Percentiles rank a stretch among this genome's conserved stretches.
These are phyloP conservation scores for Ogataea kodamae DNA, from an alignment of 805 yeast species.

Conservation along the genomic window DNA sequence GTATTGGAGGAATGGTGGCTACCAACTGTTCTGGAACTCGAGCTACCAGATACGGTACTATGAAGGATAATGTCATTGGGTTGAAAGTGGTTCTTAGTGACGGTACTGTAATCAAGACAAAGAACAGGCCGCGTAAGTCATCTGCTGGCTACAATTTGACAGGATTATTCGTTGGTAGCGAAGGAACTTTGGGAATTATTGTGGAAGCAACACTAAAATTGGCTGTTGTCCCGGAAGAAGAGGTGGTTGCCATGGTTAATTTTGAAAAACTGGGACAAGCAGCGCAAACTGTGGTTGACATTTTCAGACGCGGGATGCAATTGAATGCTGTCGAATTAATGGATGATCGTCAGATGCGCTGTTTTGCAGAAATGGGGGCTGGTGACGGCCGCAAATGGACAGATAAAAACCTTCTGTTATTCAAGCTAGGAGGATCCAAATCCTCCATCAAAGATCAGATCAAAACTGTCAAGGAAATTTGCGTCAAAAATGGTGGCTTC, in stretches of 20 bases:
- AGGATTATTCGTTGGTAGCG: slow-evolving; percentile 67
- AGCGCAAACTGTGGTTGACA: slow-evolving; percentile 59
- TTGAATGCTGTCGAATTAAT: slow-evolving; percentile 70
- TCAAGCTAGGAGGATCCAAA: slow-evolving; percentile 58
- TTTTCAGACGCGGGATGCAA: slow-evolving; percentile 58
- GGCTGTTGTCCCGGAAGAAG: slow-evolving; percentile 59
- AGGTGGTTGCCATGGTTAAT: slow-evolving; percentile 64
- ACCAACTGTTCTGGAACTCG: slow-evolving; percentile 80
- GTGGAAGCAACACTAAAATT: slow-evolving; percentile 71
- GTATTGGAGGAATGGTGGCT: slow-evolving; percentile 74
- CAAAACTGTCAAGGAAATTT: slow-evolving; percentile 45
- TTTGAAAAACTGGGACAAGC: slow-evolving; percentile 67
- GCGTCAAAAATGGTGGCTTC: slow-evolving; percentile 49
- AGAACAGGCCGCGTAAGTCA: slow-evolving; percentile 70
- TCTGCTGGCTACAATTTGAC: slow-evolving; percentile 79
- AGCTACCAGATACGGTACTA: slow-evolving; percentile 76
- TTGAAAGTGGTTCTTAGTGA: slow-evolving; percentile 77
- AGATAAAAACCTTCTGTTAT: slow-evolving; percentile 40
- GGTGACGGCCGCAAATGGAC: slow-evolving; percentile 30
- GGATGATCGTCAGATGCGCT: slow-evolving; percentile 66
- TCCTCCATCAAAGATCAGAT: slow-evolving; percentile 40
- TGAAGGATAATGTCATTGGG: slow-evolving; percentile 67
- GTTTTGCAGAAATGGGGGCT: slow-evolving; percentile 51
- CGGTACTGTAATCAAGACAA: slow-evolving; percentile 73
- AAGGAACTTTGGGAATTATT: slow-evolving; percentile 73